Base-by-base conservation (phyloP, 1,139 yeast species). In the Pneumocystis jirovecii region DNA sequence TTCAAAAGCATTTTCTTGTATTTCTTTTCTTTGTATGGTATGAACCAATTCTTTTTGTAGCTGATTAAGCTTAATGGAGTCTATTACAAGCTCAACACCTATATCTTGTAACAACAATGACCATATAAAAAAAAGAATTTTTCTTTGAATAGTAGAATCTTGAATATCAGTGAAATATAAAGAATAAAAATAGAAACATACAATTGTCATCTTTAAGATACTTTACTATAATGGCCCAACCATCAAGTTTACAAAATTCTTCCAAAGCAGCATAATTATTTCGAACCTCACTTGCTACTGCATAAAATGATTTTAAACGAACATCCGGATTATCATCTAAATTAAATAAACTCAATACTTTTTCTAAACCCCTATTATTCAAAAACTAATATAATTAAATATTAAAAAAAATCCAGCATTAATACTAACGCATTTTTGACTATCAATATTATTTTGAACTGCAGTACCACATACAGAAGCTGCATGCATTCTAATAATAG, bases 381-480 rank as follows among this genome's bases (percentile, higher is more conserved):
- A 79, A 39, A 35, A 70, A 63, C 29, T 68, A 69, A 2, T 65
- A 60, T 31, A 60, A 25, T 60, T 39, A 60, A 42, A 60, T 15
- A 21, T 31, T 31, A 39, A 60, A 60, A 35, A 37, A 60, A 71
- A 69, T 85, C 12, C 59, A 19, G 10, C 5, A 63, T 35, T 8
- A 39, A 61, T 15, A 62, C 56, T 57, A 25, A 72, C 66, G 65
- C 83, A 87, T 65, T 80, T 79, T 75, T 90, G 97, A 3, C 91
- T 80, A 67, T 81, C 81, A 1, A 83, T 84, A 73, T 93, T 93
- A 74, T 93, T 93, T 75, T 93, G 98, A 1, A 88, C 95, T 0
- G 97, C 96, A 0, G 93, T 87, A 1, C 96, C 97, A 44, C 91
- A 81, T 60, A 89, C 83, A 64, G 95, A 85, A 70, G 89, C 82